phyloP scores from a whole-genome alignment of 306 rosid genomes.

The Begonia masoniana region DNA sequence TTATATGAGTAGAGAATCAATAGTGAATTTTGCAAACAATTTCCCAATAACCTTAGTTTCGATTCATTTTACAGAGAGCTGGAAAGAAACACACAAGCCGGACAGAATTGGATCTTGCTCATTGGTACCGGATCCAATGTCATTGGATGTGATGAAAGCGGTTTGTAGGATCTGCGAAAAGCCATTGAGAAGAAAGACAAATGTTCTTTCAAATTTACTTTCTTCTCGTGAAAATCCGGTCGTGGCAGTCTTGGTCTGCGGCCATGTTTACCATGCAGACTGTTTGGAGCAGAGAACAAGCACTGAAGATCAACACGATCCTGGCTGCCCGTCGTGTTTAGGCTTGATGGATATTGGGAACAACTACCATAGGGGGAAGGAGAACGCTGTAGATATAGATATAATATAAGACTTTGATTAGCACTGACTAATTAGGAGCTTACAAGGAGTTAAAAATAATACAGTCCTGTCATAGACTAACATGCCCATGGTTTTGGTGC shows the following conservation, averaged over 20 bases:
- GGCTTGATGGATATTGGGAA: constrained; percentile 20
- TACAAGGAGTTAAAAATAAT: too few species aligned
- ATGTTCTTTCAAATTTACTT: constrained; percentile 27
- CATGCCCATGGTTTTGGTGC: too few species aligned
- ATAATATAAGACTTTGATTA: too few species aligned
- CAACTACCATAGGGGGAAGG: constrained; percentile 15
- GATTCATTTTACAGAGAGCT: constrained; percentile 21
- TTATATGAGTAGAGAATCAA: too few species aligned
- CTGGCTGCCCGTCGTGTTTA: constrained; percentile 54
- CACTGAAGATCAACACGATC: constrained; percentile 48
- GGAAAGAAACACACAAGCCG: constrained; percentile 40
- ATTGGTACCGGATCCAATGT: constrained; percentile 22
- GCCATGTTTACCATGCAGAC: constrained; percentile 77
- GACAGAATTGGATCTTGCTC: constrained; percentile 65
- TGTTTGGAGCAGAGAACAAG: constrained; percentile 67
- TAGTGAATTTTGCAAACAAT: too few species aligned
- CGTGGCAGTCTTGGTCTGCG: constrained; percentile 79
- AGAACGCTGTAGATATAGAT: constrained; percentile 13
- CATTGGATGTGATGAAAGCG: constrained; percentile 37
- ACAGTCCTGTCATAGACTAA: too few species aligned
- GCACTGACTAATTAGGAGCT: too few species aligned
- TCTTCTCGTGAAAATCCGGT: constrained; percentile 45
- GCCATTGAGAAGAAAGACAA: constrained; percentile 39
- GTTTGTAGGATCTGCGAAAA: constrained; percentile 63
- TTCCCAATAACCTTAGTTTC: not conserved